Base-by-base conservation (phyloP, 2,329 filamentous ascomycete genomes). In the Beauveria pseudobassiana region DNA sequence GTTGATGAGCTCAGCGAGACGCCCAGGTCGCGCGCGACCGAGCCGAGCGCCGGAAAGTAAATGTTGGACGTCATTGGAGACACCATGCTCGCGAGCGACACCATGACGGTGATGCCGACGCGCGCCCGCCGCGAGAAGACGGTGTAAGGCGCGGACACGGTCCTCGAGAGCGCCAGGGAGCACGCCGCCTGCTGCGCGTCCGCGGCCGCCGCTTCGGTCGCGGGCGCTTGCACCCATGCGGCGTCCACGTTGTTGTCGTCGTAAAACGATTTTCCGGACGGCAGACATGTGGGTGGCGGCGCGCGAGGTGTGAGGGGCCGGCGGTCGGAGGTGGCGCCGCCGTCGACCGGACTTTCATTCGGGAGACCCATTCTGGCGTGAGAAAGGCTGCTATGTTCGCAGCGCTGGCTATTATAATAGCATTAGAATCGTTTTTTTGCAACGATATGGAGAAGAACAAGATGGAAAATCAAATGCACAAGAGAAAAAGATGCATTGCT, bases 21-120 rank as follows among this genome's bases (percentile, higher is more conserved):
- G 20, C 69, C 62, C 1, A 80, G 68, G 59, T 77, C 76, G 12
- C 69, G 60, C 14, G 78, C 70, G 28, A 80, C 71, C 9, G 74
- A 69, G 38, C 73, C 73, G 30, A 79, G 65, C 3, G 76, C 76
- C 2, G 77, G 77, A 55, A 78, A 77, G 67, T 80, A 85, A 52
- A 87, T 82, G 66, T 85, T 86, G 63, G 82, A 84, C 1, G 82
- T 83, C 71, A 84, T 78, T 2, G 82, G 82, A 6, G 82, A 85
- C 64, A 85, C 75, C 65, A 83, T 80, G 67, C 80, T 80, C 10
- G 80, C 78, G 50, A 80, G 68, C 40, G 78, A 77, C 60, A 82
- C 80, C 78, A 86, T 80, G 55, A 72, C 67, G 40, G 81, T 75
- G 63, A 86, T 80, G 75, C 80, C 84, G 65, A 75, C 70, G 68